Evolutionary conservation across 495 filamentous ascomycete species (phyloP), one percentile per base, ranked within the genome.

Genomic region (Neurospora sp.): DNA sequence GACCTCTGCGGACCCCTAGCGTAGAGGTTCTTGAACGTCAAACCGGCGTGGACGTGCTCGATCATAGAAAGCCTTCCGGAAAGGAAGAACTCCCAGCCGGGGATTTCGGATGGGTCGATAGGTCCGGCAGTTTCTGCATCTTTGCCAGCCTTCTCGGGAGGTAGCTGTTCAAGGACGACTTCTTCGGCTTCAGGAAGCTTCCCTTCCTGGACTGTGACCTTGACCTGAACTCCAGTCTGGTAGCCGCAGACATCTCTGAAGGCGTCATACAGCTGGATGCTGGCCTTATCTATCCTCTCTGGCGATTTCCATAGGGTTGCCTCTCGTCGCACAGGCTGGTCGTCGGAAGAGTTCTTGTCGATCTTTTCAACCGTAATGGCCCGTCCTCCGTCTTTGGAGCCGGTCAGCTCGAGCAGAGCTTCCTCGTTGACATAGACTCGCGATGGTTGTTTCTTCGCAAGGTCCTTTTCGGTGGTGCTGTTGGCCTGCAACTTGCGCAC

Each of bases 341-440:
- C 77, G 11, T 75, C 74, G 74, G 48, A 72, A 37, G 39, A 40
- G 2, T 78, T 44, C 39, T 81, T 79, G 38, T 82, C 81, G 4
- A 82, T 74, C 68, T 79, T 86, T 74, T 84, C 85, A 40, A 93
- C 69, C 16, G 73, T 83, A 73, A 90, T 89, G 1, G 85, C 73
- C 74, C 91, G 87, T 42, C 90, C 92, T 39, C 87, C 82, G 66
- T 86, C 84, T 35, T 93, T 82, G 72, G 74, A 70, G 1, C 80
- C 81, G 0, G 87, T 87, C 9, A 92, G 82, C 40, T 84, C 79
- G 68, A 89, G 84, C 11, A 94, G 82, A 35, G 87, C 87, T 14
- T 90, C 87, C 46, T 86, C 85, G n/a, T 88, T 88, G 22, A 94
- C 83, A 75, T 91, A 88, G 66, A 94, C 81, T 42, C 90, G 86